phyloP scores from a whole-genome alignment of 2,329 filamentous ascomycete genomes.

The Dendrostoma leiphaemia region DNA sequence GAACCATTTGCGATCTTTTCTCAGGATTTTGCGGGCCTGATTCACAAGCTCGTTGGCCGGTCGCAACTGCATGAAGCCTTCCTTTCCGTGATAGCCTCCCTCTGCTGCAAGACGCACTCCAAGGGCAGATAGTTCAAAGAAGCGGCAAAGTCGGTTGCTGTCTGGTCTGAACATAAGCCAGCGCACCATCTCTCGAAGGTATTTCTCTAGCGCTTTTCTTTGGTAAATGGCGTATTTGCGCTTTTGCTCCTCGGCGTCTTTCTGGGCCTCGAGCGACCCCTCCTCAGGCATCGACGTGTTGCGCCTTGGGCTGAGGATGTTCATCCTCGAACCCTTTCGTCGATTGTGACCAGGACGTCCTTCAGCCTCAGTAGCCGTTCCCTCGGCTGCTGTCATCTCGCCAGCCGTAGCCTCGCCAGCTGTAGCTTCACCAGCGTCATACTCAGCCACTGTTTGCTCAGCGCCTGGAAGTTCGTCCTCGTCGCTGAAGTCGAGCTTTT shows the following conservation, averaged over 20 bases:
- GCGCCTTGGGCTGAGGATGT: constrained; percentile 51
- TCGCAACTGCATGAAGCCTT: constrained; percentile 89
- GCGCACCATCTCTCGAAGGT: constrained; percentile 89
- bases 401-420: constrained; percentile 42
- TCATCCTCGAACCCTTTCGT: constrained; percentile 49
- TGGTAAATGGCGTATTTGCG: constrained; percentile 76
- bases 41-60: constrained; percentile 84
- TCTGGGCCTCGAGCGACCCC: constrained; percentile 44
- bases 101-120: constrained; percentile 92
- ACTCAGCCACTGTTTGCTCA: constrained; percentile 25
- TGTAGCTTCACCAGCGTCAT: constrained; percentile 37
- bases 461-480: constrained; percentile 52
- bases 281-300: constrained; percentile 52
- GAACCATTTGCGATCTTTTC: constrained; percentile 95
- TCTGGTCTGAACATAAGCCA: constrained; percentile 97
- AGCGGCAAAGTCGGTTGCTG: constrained; percentile 93
- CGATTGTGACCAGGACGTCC: constrained; percentile 40
- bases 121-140: constrained; percentile 89
- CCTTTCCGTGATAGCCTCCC: constrained; percentile 96
- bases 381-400: constrained; percentile 56
- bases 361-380: constrained; percentile 68
- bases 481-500: constrained; percentile 75
- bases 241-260: constrained; percentile 54
- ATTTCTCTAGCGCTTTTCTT: constrained; percentile 81
- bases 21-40: constrained; percentile 72